phyloP scores from a whole-genome alignment of 495 filamentous ascomycete genomes.

The Sporormia fimetaria region DNA sequence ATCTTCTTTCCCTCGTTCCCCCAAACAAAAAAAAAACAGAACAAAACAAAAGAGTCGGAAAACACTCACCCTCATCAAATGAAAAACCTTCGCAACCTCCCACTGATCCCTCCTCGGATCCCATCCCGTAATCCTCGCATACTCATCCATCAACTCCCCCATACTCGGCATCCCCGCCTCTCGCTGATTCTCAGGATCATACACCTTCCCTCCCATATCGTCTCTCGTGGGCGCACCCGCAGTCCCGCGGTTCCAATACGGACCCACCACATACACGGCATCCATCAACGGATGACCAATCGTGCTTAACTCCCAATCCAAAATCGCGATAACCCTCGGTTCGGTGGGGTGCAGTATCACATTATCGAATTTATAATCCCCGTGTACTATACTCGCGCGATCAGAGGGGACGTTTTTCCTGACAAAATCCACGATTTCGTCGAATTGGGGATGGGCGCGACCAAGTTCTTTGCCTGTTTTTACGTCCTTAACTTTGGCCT shows the following conservation, averaged over 20 bases:
- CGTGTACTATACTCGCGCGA: constrained; percentile 16
- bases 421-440: constrained; percentile 20
- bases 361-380: constrained; percentile 25
- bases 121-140: constrained; percentile 11
- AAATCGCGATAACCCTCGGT: constrained; percentile 19
- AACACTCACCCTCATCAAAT: constrained; percentile 18
- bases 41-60: too few relatives aligned
- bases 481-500: constrained; percentile 16
- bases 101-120: constrained; percentile 19
- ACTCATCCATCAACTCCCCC: constrained; percentile 20
- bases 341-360: constrained; percentile 22
- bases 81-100: constrained; percentile 21
- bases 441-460: constrained; percentile 16
- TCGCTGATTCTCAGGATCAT: constrained; percentile 9
- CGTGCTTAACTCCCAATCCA: constrained; percentile 21
- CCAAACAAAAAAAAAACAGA: too few relatives aligned
- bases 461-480: constrained; percentile 17
- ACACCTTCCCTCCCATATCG: constrained; percentile 6
- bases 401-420: constrained; percentile 13
- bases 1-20: neutral
- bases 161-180: constrained; percentile 12
- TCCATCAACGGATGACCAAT: constrained; percentile 26
- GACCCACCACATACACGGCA: constrained; percentile 15
- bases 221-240: neutral
- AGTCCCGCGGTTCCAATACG: constrained; percentile 15